phyloP scores from a whole-genome alignment of 768 basidiomycete species.

The Auricularia auricula-judae region DNA sequence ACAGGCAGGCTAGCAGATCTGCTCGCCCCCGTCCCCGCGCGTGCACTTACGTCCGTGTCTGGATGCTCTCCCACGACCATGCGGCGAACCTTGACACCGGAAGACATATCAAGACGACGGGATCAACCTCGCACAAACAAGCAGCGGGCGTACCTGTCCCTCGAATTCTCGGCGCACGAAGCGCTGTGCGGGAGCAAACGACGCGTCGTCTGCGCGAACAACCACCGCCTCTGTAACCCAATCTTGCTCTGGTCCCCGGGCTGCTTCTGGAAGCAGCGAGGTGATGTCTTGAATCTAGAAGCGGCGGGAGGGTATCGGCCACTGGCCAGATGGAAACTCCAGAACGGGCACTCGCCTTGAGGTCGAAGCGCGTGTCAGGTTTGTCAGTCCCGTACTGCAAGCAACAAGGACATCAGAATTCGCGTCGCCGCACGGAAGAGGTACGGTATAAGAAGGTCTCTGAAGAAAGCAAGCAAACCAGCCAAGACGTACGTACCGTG shows the following conservation, averaged over 20 bases:
- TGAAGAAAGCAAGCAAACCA: not conserved
- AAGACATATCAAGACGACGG: too few species aligned
- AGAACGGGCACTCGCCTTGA: slow-evolving; percentile 53
- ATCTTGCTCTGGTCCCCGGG: slow-evolving; percentile 11
- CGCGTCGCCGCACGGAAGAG: slow-evolving; percentile 8
- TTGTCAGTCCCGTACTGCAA: slow-evolving; percentile 86
- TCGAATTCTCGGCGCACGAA: not conserved
- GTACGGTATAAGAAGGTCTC: not conserved
- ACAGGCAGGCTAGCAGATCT: too few species aligned
- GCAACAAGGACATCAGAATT: slow-evolving; percentile 13
- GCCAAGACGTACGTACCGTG: not conserved
- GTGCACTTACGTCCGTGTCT: not conserved
- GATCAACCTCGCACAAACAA: too few species aligned
- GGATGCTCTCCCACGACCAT: not conserved
- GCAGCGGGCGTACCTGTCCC: not conserved
- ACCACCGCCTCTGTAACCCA: not conserved
- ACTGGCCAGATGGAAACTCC: not conserved
- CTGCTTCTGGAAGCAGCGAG: slow-evolving; percentile 18
- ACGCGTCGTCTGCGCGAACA: not conserved
- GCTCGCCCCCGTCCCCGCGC: not conserved
- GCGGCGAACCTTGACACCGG: too few species aligned
- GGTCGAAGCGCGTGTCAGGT: slow-evolving; percentile 80
- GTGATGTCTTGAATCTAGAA: slow-evolving; percentile 25
- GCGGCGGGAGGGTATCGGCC: slow-evolving; percentile 7
- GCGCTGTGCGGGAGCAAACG: not conserved